Evolutionary conservation across 495 filamentous ascomycete genomes (phyloP).

Genomic region (Penicillium cosmopolitanum): DNA sequence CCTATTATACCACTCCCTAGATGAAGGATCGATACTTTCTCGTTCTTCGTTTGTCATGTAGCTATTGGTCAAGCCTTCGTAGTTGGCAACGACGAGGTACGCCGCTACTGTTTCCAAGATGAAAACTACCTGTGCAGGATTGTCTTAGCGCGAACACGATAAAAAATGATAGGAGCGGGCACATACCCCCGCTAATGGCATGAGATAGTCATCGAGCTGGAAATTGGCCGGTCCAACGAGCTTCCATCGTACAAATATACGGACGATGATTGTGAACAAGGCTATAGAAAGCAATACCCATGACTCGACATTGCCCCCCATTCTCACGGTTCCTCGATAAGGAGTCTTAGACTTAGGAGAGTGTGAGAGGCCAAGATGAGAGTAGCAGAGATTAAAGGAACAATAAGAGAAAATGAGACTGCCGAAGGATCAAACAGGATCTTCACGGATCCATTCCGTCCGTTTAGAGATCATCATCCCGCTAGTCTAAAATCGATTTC

Average conservation of each 20-base stretch:
- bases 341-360: not conserved
- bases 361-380: not conserved
- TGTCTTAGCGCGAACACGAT: not conserved
- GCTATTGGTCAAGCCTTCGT: slow-evolving; percentile 52
- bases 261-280: slow-evolving; percentile 46
- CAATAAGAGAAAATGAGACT: not conserved
- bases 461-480: slow-evolving; percentile 1
- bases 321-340: slow-evolving; percentile 3
- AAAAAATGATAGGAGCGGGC: too few species aligned
- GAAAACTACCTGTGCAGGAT: slow-evolving; percentile 29
- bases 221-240: slow-evolving; percentile 49
- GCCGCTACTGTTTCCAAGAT: slow-evolving; percentile 37
- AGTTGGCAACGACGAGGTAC: slow-evolving; percentile 41
- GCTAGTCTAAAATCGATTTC: not conserved
- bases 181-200: slow-evolving; percentile 54
- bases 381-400: not conserved
- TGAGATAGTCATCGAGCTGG: slow-evolving; percentile 60
- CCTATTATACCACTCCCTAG: slow-evolving; percentile 44
- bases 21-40: slow-evolving; percentile 38
- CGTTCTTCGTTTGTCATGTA: slow-evolving; percentile 52
- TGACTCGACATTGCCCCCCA: slow-evolving; percentile 41
- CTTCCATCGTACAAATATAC: slow-evolving; percentile 48
- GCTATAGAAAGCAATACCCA: slow-evolving; percentile 53
- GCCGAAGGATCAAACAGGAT: not conserved
- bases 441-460: slow-evolving; percentile 1